Base-by-base conservation (phyloP, 192 early-diverging fungal species). In the Umbelopsis vinacea region DNA sequence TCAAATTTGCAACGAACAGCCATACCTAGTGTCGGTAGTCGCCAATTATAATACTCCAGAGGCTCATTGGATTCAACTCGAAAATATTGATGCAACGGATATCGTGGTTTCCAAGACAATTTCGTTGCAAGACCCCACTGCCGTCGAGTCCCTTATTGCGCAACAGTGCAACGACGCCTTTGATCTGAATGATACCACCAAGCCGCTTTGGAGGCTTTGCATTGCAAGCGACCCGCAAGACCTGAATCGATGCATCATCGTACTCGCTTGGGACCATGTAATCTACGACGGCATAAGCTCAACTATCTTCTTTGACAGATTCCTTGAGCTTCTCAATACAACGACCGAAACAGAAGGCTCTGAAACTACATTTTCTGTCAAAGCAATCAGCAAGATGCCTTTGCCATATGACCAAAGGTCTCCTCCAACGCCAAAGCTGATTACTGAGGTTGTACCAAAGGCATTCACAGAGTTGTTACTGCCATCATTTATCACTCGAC, bases 261-360 rank as follows among this genome's bases (percentile, higher is more conserved):
- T 71, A 3, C 52, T 69, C 8, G 57, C 66, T 22, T 40, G 43
- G 22, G 50, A 75, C 15, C 78, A 80, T 55, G 22, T 67, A 29
- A 74, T 78, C 11, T n/a, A 33, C 8, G 78, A 80, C 47, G 78
- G 78, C 12, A 71, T 68, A 50, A 76, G 78, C 45, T 57, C 72
- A 17, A 66, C 66, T 4, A 46, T 69, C 1, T 76, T 80, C 37
- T 80, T 71, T 37, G 33, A 63, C 57, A 63, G 33, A 63, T 63
- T 79, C 11, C 40, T 79, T n/a, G 54, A 47, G 0, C 29, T 55
- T 26, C 37, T 80, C 24, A 68, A 72, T 14, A 17, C 37, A 12
- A n/a, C 37, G 19, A 24, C 17, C 6, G 19, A 22, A 24, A 33
- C 46, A 9, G 15, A 43, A n/a, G 8, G 10, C 3, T 19, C 71